Percentiles rank a stretch among this genome's conserved stretches.
Evolutionary conservation across 495 filamentous ascomycete genomes (phyloP).

Genomic region (Penicillium ochrochloron): DNA sequence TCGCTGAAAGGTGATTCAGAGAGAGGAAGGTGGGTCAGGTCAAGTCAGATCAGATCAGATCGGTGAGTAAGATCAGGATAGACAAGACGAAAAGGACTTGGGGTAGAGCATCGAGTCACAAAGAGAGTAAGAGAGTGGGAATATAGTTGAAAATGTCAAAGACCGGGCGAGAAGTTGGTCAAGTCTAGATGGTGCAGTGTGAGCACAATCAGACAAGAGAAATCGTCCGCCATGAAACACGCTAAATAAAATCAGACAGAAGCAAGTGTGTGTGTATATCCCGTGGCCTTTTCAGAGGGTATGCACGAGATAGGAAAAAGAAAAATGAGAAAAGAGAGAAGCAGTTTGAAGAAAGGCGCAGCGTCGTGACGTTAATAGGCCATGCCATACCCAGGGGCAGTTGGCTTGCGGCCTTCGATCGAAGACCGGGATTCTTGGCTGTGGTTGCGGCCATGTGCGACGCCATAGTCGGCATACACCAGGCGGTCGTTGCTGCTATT

Average conservation of each 20-base stretch:
- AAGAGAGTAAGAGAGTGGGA: conserved; percentile 8
- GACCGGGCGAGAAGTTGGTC: conserved; percentile 10
- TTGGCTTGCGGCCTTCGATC: conserved; percentile 43
- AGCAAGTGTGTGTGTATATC: conserved; percentile 6
- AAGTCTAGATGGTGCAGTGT: not conserved
- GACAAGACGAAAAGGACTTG: not conserved
- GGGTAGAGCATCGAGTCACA: not conserved
- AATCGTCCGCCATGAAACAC: conserved; percentile 20
- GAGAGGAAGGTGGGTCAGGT: conserved; percentile 1
- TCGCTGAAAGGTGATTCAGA: conserved; percentile 8
- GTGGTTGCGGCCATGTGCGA: conserved; percentile 43
- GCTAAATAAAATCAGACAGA: conserved; percentile 20
- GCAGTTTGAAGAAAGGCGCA: conserved; percentile 12
- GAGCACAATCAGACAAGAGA: conserved; percentile 14
- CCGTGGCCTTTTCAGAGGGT: not conserved
- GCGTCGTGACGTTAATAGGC: conserved; percentile 38
- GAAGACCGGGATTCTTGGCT: conserved; percentile 46
- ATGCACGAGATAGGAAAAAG: not conserved
- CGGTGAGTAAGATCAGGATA: not conserved
- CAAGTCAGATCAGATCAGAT: not conserved
- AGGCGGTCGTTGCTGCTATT: conserved; percentile 48
- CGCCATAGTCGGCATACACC: conserved; percentile 43
- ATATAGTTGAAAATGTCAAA: conserved; percentile 5
- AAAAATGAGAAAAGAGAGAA: not conserved
- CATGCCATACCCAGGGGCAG: conserved; percentile 46